Evolutionary conservation across 805 yeast genomes (phyloP).

Genomic region (Hemisphaericaspora nanyangensis): DNA sequence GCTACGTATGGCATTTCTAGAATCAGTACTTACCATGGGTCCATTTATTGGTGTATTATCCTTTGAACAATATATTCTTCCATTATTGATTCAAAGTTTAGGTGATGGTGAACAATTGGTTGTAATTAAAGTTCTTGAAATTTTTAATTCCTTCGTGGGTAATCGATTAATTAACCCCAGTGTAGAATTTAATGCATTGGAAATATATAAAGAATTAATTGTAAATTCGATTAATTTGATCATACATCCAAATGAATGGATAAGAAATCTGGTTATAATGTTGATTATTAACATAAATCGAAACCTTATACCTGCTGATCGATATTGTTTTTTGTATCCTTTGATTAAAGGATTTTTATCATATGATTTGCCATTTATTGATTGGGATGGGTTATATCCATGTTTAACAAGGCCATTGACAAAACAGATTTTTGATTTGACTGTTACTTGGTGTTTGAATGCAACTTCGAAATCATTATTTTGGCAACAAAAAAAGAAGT

Average conservation of each 20-base stretch:
- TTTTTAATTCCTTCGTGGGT: constrained; percentile 31
- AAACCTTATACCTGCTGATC: constrained; percentile 69
- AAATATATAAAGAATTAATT: constrained; percentile 34
- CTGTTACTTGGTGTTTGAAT: constrained; percentile 67
- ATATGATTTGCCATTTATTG: constrained; percentile 68
- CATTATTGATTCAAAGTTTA: constrained; percentile 77
- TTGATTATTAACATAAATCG: constrained; percentile 60
- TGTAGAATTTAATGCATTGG: constrained; percentile 34
- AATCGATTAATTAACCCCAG: constrained; percentile 30
- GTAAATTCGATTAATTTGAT: constrained; percentile 47
- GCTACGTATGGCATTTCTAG: constrained; percentile 67
- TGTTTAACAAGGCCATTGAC: constrained; percentile 67
- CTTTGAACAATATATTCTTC: constrained; percentile 83
- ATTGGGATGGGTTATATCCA: constrained; percentile 63
- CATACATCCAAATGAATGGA: constrained; percentile 85
- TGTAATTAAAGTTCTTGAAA: constrained; percentile 59
- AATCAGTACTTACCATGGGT: constrained; percentile 68
- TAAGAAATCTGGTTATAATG: constrained; percentile 63
- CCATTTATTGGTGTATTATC: constrained; percentile 78
- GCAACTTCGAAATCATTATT: constrained; percentile 63
- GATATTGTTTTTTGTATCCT: constrained; percentile 80
- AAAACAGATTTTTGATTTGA: constrained; percentile 57
- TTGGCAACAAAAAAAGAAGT: constrained; percentile 54
- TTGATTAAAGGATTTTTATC: constrained; percentile 70
- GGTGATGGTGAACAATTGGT: constrained; percentile 83